Conservation (phyloP, 352 stramenopile species). For the Pelagophyceae sp. region DNA sequence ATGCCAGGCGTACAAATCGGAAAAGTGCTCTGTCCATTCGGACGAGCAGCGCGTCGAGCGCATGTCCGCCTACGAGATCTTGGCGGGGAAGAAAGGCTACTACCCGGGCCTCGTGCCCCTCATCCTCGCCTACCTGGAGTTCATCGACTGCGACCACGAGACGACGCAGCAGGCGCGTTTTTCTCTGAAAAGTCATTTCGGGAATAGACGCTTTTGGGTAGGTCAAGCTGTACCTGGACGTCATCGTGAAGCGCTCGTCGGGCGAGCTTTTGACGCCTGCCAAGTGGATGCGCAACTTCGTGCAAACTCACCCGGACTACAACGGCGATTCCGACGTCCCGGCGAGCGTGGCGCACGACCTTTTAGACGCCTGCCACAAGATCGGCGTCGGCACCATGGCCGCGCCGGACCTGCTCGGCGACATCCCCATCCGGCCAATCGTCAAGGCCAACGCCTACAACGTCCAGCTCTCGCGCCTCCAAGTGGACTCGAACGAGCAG, state of each 20-base stretch:
- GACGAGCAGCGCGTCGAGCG: slow-evolving; percentile 58
- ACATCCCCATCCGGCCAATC: slow-evolving; percentile 81
- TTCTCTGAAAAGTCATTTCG: too few species aligned
- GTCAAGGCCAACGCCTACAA: slow-evolving; percentile 74
- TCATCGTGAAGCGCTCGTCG: slow-evolving; percentile 84
- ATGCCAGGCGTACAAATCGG: slow-evolving; percentile 23
- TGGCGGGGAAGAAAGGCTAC: slow-evolving; percentile 82
- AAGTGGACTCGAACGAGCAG: not conserved
- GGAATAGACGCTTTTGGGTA: too few species aligned
- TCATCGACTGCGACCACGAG: slow-evolving; percentile 88
- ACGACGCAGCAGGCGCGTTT: slow-evolving; percentile 56
- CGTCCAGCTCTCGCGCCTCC: slow-evolving; percentile 56
- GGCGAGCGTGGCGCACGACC: slow-evolving; percentile 71
- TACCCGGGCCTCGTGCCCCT: slow-evolving; percentile 92
- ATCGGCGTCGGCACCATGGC: slow-evolving; percentile 84
- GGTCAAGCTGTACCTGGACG: slow-evolving; percentile 56
- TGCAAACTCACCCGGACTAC: slow-evolving; percentile 85
- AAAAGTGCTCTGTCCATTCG: slow-evolving; percentile 12
- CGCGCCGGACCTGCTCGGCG: slow-evolving; percentile 79
- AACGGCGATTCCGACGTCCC: slow-evolving; percentile 78
- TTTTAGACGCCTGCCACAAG: slow-evolving; percentile 85
- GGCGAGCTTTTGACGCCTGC: slow-evolving; percentile 89
- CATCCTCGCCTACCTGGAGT: slow-evolving; percentile 90
- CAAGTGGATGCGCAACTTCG: slow-evolving; percentile 91
- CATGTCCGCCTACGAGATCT: slow-evolving; percentile 95